phyloP scores from a whole-genome alignment of 768 basidiomycete species.

The Pleurotus tuoliensis region DNA sequence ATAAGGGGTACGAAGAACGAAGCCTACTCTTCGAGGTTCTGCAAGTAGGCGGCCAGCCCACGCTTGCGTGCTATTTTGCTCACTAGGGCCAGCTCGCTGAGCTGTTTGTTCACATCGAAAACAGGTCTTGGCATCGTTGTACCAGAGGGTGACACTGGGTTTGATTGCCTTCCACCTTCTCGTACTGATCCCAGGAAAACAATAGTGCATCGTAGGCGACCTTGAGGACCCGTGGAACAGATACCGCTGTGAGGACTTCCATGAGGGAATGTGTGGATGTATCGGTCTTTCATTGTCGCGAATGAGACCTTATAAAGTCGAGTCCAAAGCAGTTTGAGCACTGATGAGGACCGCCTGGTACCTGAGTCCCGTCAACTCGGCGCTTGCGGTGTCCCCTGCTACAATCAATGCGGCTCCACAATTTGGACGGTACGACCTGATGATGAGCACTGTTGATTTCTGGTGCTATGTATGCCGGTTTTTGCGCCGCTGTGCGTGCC shows the following conservation, averaged over 20 bases:
- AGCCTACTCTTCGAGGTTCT: background rate
- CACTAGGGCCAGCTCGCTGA: background rate
- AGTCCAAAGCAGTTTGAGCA: no score
- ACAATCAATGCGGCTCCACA: no score
- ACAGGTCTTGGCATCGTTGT: background rate
- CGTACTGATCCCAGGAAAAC: background rate
- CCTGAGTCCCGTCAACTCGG: no score
- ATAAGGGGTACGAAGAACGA: background rate
- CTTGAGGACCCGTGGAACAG: background rate
- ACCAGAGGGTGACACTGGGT: background rate
- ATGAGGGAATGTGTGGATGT: no score
- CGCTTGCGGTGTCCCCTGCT: no score
- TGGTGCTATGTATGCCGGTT: no score
- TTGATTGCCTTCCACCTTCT: slow-evolving; percentile 4
- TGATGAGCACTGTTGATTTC: no score
- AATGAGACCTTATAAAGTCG: no score
- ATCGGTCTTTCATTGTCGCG: no score
- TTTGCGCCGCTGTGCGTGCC: no score
- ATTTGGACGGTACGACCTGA: no score
- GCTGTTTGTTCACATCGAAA: background rate
- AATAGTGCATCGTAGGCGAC: slow-evolving; percentile 3
- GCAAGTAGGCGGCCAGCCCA: background rate
- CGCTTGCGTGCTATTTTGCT: background rate
- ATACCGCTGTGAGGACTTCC: background rate
- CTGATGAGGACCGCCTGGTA: no score